These are phyloP conservation scores for Serendipita sp. DNA, from an alignment of 768 basidiomycete species.

Conservation along the genomic window DNA sequence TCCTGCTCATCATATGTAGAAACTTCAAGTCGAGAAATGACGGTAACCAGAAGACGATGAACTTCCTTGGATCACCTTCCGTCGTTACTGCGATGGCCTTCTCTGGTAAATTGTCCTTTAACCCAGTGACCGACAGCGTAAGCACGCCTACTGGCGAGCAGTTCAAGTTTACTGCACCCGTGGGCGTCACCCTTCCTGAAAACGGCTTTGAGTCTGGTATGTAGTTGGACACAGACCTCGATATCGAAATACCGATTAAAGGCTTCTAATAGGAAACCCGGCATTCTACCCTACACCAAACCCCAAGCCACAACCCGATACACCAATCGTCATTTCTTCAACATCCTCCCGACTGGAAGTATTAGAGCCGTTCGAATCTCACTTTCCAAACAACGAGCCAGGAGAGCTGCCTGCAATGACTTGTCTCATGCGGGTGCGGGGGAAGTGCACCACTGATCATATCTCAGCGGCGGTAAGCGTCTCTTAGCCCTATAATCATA, in stretches of 20 bases:
- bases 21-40: slow-evolving; percentile 95
- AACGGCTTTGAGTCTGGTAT: slow-evolving; percentile 64
- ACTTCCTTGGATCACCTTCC: slow-evolving; percentile 94
- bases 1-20: slow-evolving; percentile 16
- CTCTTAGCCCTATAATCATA: background rate
- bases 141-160: slow-evolving; percentile 47
- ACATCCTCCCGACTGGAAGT: slow-evolving; percentile 75
- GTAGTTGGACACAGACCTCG: background rate
- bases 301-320: slow-evolving; percentile 61
- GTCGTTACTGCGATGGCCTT: slow-evolving; percentile 97
- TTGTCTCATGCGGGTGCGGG: slow-evolving; percentile 78
- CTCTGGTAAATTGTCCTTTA: slow-evolving; percentile 84
- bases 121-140: slow-evolving; percentile 70
- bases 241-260: background rate
- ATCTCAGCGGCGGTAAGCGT: slow-evolving; percentile 79
- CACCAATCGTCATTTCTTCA: slow-evolving; percentile 58
- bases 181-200: slow-evolving; percentile 69
- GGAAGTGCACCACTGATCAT: slow-evolving; percentile 99
- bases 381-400: slow-evolving; percentile 38
- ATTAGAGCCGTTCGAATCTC: slow-evolving; percentile 69
- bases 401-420: slow-evolving; percentile 69
- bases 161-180: slow-evolving; percentile 77
- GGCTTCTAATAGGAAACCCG: slow-evolving; percentile 20
- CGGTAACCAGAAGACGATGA: slow-evolving; percentile 87
- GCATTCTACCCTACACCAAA: slow-evolving; percentile 61